Conservation (phyloP, 768 basidiomycete genomes). For the Mycena epipterygia region DNA sequence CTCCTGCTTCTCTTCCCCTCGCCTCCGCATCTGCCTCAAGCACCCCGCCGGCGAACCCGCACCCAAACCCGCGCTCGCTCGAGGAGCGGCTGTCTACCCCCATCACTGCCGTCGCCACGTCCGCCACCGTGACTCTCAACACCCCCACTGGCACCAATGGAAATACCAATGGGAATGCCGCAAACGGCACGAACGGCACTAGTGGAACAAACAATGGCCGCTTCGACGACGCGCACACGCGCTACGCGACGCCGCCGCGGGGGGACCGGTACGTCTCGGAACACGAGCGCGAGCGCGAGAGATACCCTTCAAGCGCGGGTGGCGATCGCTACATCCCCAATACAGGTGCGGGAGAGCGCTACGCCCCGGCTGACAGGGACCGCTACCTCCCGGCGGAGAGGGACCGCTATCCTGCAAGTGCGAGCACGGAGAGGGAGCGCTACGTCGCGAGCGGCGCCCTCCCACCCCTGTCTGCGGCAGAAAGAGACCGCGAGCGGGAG, state of each 20-base stretch:
- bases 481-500: conserved; percentile 24
- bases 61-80: conserved; percentile 30
- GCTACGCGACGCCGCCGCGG: not conserved
- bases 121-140: no score
- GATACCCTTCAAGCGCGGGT: not conserved
- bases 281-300: conserved; percentile 15
- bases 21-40: conserved; percentile 22
- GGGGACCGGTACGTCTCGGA: conserved; percentile 10
- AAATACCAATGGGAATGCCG: no score
- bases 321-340: conserved; percentile 28
- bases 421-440: no score
- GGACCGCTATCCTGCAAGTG: no score
- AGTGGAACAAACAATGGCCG: no score
- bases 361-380: not conserved
- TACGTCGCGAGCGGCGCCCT: no score
- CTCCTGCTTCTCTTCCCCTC: conserved; percentile 6
- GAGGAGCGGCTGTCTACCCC: conserved; percentile 34
- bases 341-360: conserved; percentile 16
- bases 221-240: conserved; percentile 17
- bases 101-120: not conserved
- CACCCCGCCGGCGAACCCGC: conserved; percentile 7
- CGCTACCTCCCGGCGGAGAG: not conserved
- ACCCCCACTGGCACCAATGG: no score
- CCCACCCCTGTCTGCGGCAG: conserved; percentile 1
- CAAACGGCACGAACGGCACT: no score